Percentiles rank a stretch among this genome's conserved stretches.
Evolutionary conservation across 306 rosid genomes (phyloP).

Genomic region (Begonia fuchsioides): DNA sequence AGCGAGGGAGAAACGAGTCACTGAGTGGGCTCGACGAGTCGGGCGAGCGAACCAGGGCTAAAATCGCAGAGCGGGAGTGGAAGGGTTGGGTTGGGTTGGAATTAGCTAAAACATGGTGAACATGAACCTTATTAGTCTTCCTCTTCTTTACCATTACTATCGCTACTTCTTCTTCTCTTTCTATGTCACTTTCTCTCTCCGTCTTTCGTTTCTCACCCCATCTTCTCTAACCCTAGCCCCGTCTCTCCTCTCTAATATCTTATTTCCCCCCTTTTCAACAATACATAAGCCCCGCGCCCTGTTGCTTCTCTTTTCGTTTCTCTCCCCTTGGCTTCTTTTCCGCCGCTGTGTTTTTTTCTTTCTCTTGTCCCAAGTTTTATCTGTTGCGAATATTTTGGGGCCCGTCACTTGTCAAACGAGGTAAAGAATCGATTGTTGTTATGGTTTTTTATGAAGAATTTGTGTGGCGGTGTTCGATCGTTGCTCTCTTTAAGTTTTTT

Average conservation of each 20-base stretch:
- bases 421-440: conserved; percentile 11
- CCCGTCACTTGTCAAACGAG: conserved; percentile 11
- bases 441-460: conserved; percentile 1
- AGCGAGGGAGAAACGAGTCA: conserved; percentile 11
- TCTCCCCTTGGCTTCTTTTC: conserved; percentile 1
- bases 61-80: conserved; percentile 15
- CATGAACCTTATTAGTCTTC: conserved; percentile 32
- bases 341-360: neutral
- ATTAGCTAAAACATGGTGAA: conserved; percentile 63
- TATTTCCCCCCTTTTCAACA: conserved; percentile 3
- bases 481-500: conserved; percentile 7
- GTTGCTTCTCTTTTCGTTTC: too few relatives aligned
- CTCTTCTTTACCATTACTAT: conserved; percentile 26
- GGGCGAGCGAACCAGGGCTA: conserved; percentile 13
- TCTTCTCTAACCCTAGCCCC: conserved; percentile 22
- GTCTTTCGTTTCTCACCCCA: conserved; percentile 14
- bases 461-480: conserved; percentile 5
- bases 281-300: neutral
- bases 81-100: conserved; percentile 25
- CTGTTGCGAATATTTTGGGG: conserved; percentile 1
- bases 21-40: conserved; percentile 25
- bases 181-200: conserved; percentile 23
- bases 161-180: conserved; percentile 6
- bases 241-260: conserved; percentile 4
- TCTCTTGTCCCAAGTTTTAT: conserved; percentile 1